These are phyloP conservation scores for Ogataea hybrid DNA, from an alignment of 1,139 yeast species.

Conservation along the genomic window DNA sequence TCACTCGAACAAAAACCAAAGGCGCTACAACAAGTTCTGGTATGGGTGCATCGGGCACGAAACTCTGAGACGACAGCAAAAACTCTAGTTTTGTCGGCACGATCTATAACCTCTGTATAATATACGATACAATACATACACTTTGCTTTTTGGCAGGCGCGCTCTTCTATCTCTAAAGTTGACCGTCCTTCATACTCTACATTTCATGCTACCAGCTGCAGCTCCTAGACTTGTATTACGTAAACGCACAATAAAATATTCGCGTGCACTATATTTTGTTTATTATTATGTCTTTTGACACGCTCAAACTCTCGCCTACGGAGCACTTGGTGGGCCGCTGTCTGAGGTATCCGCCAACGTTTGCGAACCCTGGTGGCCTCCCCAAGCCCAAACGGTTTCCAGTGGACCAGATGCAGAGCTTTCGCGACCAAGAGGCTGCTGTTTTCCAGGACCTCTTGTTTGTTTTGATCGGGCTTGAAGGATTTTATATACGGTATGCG, in stretches of 20 bases:
- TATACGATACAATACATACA: no score
- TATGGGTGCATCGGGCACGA: no score
- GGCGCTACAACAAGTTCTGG: no score
- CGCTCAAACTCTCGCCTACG: conserved; percentile 6
- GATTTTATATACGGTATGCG: no score
- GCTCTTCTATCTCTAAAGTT: no score
- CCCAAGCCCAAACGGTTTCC: conserved; percentile 22
- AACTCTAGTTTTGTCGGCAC: no score
- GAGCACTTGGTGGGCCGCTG: conserved; percentile 12
- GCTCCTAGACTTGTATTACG: not conserved
- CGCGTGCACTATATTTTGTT: conserved; percentile 2
- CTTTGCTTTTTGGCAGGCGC: no score
- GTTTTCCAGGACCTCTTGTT: conserved; percentile 68
- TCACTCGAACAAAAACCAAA: no score
- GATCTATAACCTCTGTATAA: no score
- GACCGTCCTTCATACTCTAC: no score
- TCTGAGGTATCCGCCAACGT: conserved; percentile 18
- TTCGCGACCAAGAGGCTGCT: conserved; percentile 60
- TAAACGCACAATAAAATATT: not conserved
- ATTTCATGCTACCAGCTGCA: no score
- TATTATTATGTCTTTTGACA: conserved; percentile 10
- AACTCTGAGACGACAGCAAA: no score
- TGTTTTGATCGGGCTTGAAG: conserved; percentile 67
- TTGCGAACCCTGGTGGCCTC: conserved; percentile 4
- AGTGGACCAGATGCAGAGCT: conserved; percentile 20